phyloP scores from a whole-genome alignment of 805 yeast genomes.

The Pichia cephalocereana region DNA sequence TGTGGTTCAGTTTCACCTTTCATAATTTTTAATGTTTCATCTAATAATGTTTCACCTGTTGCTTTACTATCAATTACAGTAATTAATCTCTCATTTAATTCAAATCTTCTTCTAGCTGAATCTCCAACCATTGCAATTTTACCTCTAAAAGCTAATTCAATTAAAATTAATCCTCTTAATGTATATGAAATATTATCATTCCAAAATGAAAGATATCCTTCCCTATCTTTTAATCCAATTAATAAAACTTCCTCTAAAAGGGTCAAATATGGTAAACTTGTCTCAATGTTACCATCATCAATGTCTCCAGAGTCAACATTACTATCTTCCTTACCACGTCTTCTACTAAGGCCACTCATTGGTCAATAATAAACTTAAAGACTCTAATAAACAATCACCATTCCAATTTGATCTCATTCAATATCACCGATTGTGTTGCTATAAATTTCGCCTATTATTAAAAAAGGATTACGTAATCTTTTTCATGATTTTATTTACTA shows the following conservation, averaged over 20 bases:
- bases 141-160: constrained; percentile 88
- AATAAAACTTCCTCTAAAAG: constrained; percentile 94
- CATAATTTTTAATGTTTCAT: constrained; percentile 88
- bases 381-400: no score
- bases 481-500: no score
- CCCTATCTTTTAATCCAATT: constrained; percentile 90
- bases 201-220: constrained; percentile 96
- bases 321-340: background rate
- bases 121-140: constrained; percentile 85
- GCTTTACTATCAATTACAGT: constrained; percentile 79
- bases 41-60: constrained; percentile 92
- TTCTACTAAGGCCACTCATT: background rate
- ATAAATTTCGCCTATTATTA: no score
- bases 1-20: constrained; percentile 70
- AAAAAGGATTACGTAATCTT: no score
- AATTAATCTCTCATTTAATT: constrained; percentile 75
- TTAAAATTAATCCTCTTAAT: constrained; percentile 82
- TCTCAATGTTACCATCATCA: constrained; percentile 32
- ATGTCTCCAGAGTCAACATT: background rate
- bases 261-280: constrained; percentile 35
- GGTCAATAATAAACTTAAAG: no score
- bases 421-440: no score
- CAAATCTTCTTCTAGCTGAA: constrained; percentile 83
- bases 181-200: constrained; percentile 96
- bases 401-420: no score